Evolutionary conservation across 192 early-diverging fungal species (phyloP), one percentile per base, ranked within the genome.

Genomic region (Coemansia sp.): DNA sequence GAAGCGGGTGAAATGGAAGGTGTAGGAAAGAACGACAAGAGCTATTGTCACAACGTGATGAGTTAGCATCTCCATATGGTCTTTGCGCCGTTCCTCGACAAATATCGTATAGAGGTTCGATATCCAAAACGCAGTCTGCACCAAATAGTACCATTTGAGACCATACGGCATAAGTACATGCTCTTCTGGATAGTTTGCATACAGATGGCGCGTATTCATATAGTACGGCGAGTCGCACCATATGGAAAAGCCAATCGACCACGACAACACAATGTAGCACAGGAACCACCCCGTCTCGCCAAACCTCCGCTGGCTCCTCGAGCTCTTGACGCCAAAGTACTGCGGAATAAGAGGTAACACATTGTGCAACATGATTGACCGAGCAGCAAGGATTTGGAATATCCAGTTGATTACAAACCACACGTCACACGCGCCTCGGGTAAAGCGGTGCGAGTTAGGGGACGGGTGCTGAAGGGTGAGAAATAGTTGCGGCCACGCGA

Each of bases 341-440:
- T 54, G 58, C 4, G 75, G 58, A 48, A 77, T 34, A 10, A 56
- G 37, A 1, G 73, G 73, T 46, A 74, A 18, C 24, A 77, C 40
- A 26, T 74, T 63, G 55, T 71, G 82, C 81, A 89, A 81, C 51
- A 85, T 61, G 10, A 74, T 21, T 0, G 85, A 83, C 12, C 90
- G 85, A 9, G 85, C 58, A 17, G 85, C 85, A 10, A 88, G 86
- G 21, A 89, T 86, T 44, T 79, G 77, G 11, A 89, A 61, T 23
- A 88, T 71, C 88, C 88, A 90, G 68, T 86, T 86, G 25, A 52
- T 54, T 5, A 90, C 81, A 65, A 89, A 86, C 28, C 78, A 83
- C n/a, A 81, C 37, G 58, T 92, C 88, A 15, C 85, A 63, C 6
- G 37, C 38, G 14, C 89, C 87, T 36, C 76, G 66, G 28, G 73